A percentile compares a stretch with the other conserved stretches of the same genome.
Evolutionary conservation across 2,329 filamentous ascomycete species (phyloP).

Genomic region (Diaporthe capsici): DNA sequence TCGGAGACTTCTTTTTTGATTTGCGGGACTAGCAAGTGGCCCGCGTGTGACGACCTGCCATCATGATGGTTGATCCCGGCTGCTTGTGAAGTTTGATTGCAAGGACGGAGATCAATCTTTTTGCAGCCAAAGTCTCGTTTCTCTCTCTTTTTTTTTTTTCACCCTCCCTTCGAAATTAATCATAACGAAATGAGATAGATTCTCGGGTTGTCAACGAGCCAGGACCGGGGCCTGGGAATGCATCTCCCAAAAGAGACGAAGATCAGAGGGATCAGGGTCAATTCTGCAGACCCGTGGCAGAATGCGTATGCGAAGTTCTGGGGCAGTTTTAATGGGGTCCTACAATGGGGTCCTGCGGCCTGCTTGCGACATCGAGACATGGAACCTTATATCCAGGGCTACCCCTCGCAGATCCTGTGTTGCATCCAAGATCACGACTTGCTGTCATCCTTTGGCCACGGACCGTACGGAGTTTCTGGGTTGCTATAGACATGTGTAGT

Average conservation of each 20-base stretch:
- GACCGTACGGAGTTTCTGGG: constrained; percentile 3
- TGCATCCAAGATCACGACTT: constrained; percentile 23
- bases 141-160: background rate
- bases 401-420: constrained; percentile 28
- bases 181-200: constrained; percentile 15
- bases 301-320: constrained; percentile 17
- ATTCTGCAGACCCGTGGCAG: constrained; percentile 7
- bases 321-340: constrained; percentile 14
- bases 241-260: background rate
- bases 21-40: constrained; percentile 28
- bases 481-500: constrained; percentile 9
- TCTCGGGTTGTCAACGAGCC: background rate
- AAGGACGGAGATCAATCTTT: constrained; percentile 33
- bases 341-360: background rate
- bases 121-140: background rate
- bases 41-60: constrained; percentile 21
- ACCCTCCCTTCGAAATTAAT: constrained; percentile 7
- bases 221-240: background rate
- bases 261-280: constrained; percentile 10
- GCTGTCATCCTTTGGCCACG: constrained; percentile 15
- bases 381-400: constrained; percentile 28
- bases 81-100: constrained; percentile 22
- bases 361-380: constrained; percentile 30
- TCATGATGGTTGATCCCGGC: constrained; percentile 23
- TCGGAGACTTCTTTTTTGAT: constrained; percentile 33